Conservation (phyloP, 1,139 yeast genomes). For the Tardiomyces depauwii region DNA sequence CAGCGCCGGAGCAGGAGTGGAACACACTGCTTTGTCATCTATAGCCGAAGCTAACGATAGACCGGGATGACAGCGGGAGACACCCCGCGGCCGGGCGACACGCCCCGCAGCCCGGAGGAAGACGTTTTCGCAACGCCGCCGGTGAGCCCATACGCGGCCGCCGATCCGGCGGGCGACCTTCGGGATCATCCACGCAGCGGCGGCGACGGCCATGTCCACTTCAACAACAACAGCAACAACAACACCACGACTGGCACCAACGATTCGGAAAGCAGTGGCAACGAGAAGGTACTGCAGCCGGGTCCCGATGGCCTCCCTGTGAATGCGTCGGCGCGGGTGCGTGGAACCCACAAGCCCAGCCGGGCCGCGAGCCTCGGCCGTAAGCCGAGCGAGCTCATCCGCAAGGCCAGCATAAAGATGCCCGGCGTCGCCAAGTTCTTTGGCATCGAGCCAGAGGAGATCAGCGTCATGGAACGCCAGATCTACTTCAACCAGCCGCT, state of each 20-base stretch:
- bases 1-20: too few relatives aligned
- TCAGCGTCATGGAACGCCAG: constrained; percentile 26
- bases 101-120: neutral
- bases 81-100: neutral
- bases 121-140: neutral
- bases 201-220: constrained; percentile 1
- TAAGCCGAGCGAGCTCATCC: neutral
- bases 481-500: constrained; percentile 59
- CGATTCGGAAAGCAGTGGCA: neutral
- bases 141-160: neutral
- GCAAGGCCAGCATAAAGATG: neutral
- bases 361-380: neutral
- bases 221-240: constrained; percentile 1
- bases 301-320: too few relatives aligned
- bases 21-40: too few relatives aligned
- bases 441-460: neutral
- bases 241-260: neutral
- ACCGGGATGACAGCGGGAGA: neutral
- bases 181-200: neutral
- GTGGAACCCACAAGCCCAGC: neutral
- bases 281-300: neutral
- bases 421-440: neutral
- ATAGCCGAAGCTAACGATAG: neutral
- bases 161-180: neutral
- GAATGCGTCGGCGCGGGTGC: neutral